A percentile compares a stretch with the other conserved stretches of the same genome.
phyloP scores from a whole-genome alignment of 2,329 filamentous ascomycete genomes.

The Ophiostoma sp. region DNA sequence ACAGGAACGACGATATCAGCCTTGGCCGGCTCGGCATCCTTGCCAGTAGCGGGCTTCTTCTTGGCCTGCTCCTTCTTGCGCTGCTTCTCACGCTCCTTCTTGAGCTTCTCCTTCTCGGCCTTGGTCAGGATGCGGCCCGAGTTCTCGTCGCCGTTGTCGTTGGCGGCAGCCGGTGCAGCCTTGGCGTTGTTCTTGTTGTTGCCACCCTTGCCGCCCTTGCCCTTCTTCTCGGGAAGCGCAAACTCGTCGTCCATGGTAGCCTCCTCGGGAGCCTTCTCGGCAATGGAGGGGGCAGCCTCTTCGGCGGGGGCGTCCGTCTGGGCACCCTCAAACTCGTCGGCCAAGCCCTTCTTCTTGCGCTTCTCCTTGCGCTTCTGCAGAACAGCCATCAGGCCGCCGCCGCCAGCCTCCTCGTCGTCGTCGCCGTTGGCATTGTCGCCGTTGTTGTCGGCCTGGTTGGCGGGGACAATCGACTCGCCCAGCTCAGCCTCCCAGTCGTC shows the following conservation, averaged over 20 bases:
- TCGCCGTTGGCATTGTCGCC: conserved; percentile 47
- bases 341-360: conserved; percentile 80
- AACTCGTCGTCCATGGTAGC: conserved; percentile 82
- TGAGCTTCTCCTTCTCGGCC: conserved; percentile 96
- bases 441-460: conserved; percentile 45
- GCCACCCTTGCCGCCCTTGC: conserved; percentile 52
- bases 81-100: conserved; percentile 98
- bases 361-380: conserved; percentile 78
- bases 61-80: conserved; percentile 97
- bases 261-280: conserved; percentile 70
- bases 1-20: not conserved
- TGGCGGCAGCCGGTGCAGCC: conserved; percentile 46
- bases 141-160: conserved; percentile 48
- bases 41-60: conserved; percentile 60
- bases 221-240: conserved; percentile 70
- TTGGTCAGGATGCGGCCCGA: conserved; percentile 79
- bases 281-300: conserved; percentile 44
- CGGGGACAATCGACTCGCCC: conserved; percentile 67
- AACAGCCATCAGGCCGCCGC: conserved; percentile 70
- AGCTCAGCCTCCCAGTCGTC: conserved; percentile 95
- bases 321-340: conserved; percentile 64
- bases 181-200: conserved; percentile 43
- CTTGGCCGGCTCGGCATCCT: conserved; percentile 31
- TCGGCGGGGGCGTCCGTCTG: conserved; percentile 34
- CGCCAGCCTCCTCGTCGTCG: conserved; percentile 47